phyloP scores from a whole-genome alignment of 2,329 filamentous ascomycete species.

The Aphanocladium album region DNA sequence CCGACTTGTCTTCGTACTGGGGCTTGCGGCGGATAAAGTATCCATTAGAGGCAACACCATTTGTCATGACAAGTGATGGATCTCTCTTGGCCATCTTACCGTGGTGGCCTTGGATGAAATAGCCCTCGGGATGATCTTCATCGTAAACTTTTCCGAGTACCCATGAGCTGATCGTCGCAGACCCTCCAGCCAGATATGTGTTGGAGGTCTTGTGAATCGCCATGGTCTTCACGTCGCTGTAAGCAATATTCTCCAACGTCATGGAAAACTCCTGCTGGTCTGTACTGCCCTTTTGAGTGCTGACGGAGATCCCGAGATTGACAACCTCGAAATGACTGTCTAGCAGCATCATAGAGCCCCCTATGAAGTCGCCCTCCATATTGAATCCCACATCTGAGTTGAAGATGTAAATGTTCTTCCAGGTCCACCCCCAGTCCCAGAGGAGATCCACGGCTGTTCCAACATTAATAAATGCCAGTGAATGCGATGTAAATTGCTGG shows the following conservation, averaged over 20 bases:
- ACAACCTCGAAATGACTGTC: constrained; percentile 5
- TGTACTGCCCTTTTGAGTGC: background rate
- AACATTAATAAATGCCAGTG: constrained; percentile 6
- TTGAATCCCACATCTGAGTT: constrained; percentile 9
- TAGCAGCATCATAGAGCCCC: constrained; percentile 9
- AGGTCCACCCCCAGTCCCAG: constrained; percentile 17
- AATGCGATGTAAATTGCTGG: constrained; percentile 13
- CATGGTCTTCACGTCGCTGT: constrained; percentile 1
- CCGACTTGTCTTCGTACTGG: constrained; percentile 37
- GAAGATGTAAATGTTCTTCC: constrained; percentile 13
- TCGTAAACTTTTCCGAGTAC: constrained; percentile 18
- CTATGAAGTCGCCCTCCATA: constrained; percentile 3
- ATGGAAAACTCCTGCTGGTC: constrained; percentile 4
- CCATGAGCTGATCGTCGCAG: constrained; percentile 14
- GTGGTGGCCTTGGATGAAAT: constrained; percentile 10
- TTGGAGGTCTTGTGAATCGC: background rate
- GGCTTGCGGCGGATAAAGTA: constrained; percentile 49
- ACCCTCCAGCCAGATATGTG: background rate
- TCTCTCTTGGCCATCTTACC: constrained; percentile 33
- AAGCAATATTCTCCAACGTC: constrained; percentile 1
- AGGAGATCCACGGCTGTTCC: constrained; percentile 10
- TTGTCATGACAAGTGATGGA: background rate
- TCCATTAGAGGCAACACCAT: background rate
- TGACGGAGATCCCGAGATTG: background rate
- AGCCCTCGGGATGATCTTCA: background rate